These are phyloP conservation scores for Vigna trinervia DNA, from an alignment of 306 rosid genomes.

Conservation along the genomic window DNA sequence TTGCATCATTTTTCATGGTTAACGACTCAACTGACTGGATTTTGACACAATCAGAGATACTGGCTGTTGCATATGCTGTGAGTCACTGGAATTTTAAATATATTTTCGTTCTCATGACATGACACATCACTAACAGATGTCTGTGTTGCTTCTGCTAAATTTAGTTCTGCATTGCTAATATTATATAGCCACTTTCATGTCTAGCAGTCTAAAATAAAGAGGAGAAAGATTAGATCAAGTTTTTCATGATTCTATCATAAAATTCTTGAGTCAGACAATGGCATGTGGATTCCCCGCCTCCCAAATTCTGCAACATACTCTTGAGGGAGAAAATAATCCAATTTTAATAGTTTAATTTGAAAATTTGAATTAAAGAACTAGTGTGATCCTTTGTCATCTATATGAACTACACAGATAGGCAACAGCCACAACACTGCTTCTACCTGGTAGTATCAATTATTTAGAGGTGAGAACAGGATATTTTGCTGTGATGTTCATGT, in stretches of 20 bases:
- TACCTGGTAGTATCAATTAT: background rate
- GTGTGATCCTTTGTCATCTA: background rate
- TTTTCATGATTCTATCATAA: background rate
- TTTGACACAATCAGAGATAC: constrained; percentile 72
- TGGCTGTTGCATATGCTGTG: constrained; percentile 88
- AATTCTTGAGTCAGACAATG: no score
- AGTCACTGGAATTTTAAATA: constrained; percentile 47
- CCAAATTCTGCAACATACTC: no score
- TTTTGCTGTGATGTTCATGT: no score
- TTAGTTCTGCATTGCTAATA: background rate
- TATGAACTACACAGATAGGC: constrained; percentile 1
- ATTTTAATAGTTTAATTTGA: no score
- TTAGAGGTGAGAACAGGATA: no score
- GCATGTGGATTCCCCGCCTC: no score
- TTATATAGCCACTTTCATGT: background rate
- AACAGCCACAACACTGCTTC: background rate
- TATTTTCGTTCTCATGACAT: background rate
- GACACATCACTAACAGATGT: background rate
- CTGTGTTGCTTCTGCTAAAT: background rate
- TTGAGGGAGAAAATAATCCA: no score
- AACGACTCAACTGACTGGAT: constrained; percentile 67
- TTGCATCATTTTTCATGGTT: constrained; percentile 61
- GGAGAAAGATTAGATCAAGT: background rate
- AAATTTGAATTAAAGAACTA: background rate
- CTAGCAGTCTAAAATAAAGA: background rate